Evolutionary conservation across 177 flowering plant genomes (phyloP).

Genomic region (Telopea speciosissima): DNA sequence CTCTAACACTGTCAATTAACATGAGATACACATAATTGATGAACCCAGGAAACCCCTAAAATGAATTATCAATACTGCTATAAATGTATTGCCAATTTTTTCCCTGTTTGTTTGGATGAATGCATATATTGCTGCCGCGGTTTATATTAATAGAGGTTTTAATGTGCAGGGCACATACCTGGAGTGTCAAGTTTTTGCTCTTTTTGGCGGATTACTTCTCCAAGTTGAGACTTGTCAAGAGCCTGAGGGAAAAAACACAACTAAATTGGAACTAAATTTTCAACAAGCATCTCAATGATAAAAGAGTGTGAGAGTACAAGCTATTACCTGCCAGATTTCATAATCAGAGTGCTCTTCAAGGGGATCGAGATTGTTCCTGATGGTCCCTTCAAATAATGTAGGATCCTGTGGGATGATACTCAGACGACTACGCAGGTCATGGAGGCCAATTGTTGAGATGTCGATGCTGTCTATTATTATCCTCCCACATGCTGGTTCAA

Average conservation of each 20-base stretch:
- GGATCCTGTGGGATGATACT: slow-evolving; percentile 99
- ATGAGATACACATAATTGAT: neutral
- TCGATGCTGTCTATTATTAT: slow-evolving; percentile 83
- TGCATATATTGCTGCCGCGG: neutral
- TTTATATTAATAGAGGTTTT: neutral
- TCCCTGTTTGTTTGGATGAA: neutral
- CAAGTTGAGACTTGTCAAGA: slow-evolving; percentile 92
- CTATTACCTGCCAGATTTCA: slow-evolving; percentile 79
- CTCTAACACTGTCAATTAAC: slow-evolving; percentile 57
- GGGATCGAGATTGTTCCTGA: slow-evolving; percentile 88
- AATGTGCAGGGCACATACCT: slow-evolving; percentile 36
- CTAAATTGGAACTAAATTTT: neutral
- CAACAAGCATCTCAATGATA: neutral
- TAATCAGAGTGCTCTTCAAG: slow-evolving; percentile 83
- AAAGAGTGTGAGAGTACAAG: neutral
- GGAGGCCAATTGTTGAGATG: slow-evolving; percentile 82
- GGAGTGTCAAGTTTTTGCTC: slow-evolving; percentile 84
- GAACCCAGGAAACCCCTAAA: neutral
- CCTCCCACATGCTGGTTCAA: slow-evolving; percentile 78
- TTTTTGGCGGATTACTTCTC: slow-evolving; percentile 67
- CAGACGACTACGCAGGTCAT: slow-evolving; percentile 82
- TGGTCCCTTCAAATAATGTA: slow-evolving; percentile 87
- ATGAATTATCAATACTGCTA: neutral
- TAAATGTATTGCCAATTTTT: neutral
- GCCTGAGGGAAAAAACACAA: slow-evolving; percentile 43